Evolutionary conservation across 371 early-diverging fungal species (phyloP), one percentile per base, ranked within the genome.

Genomic region (Gilbertella persicaria): DNA sequence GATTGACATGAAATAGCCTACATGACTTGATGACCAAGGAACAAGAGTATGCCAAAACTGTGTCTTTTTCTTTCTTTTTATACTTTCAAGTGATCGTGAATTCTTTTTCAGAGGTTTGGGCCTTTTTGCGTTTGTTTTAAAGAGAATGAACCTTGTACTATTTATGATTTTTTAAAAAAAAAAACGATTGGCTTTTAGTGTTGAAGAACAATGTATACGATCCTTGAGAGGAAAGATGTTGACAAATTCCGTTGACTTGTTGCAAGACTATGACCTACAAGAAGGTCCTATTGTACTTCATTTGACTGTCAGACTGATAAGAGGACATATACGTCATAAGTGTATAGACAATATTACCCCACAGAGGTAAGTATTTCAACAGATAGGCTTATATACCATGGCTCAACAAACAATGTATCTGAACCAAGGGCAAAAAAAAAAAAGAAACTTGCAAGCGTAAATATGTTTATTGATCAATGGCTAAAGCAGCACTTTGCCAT

Each of bases 401-500:
- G 0, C 5, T 24, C 24, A 25, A 24, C 13, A 9, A 23, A 37
- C 26, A 39, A n/a, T 4, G 26, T 21, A 17, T 4, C 38, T 23
- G 20, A 25, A 17, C 25, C 10, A 20, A 50, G 8, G 6, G 42
- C 13, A 4, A 50, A 50, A 50, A 50, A 30, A 30, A 40, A 33
- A 50, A 33, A 41, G 30, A 41, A 17, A 40, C 51, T 4, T 25
- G 41, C 3, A 50, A 50, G 17, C 51, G 51, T 9, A 50, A 50
- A 41, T 21, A 38, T 10, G 50, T 23, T 4, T 41, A 41, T 33
- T 33, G 13, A 12, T 49, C 39, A 45, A 52, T 53, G 2, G 60
- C 64, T 17, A 67, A 43, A 0, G 41, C 64, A 5, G 56, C 52
- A 37, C 68, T 67, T 16, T 67, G 68, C 68, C 68, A 67, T 5